Conservation (phyloP, 805 yeast species). For the Saturnispora zaruensis region DNA sequence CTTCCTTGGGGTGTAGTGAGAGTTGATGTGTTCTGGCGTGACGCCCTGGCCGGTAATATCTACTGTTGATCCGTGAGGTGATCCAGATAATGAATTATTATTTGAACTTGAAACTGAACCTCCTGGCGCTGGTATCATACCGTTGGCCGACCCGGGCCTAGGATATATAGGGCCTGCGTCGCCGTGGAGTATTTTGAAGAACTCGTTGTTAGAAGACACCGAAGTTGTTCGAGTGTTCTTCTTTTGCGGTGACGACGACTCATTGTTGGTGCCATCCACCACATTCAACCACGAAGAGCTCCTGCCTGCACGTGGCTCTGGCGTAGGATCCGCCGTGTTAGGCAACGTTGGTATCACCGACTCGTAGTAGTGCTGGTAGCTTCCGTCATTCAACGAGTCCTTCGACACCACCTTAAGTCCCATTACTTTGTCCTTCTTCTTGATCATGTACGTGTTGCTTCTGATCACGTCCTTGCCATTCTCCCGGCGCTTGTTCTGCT, state of each 20-base stretch:
- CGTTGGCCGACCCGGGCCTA: slow-evolving; percentile 11
- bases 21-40: slow-evolving; percentile 1
- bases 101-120: slow-evolving; percentile 1
- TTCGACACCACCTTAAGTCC: slow-evolving; percentile 18
- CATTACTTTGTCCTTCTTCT: slow-evolving; percentile 20
- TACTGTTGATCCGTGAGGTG: slow-evolving; percentile 4
- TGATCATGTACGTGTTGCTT: slow-evolving; percentile 10
- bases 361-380: slow-evolving; percentile 23
- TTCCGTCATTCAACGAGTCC: neutral
- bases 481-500: neutral
- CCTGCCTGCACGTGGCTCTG: neutral
- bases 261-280: neutral
- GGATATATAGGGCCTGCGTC: slow-evolving; percentile 28
- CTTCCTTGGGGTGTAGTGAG: neutral
- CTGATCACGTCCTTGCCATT: neutral
- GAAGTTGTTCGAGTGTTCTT: slow-evolving; percentile 1
- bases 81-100: neutral
- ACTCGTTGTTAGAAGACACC: slow-evolving; percentile 6
- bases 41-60: neutral
- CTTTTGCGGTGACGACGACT: neutral
- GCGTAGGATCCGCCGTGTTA: slow-evolving; percentile 3
- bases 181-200: slow-evolving; percentile 17
- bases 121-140: neutral
- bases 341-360: slow-evolving; percentile 29
- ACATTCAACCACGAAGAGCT: neutral